Base-by-base conservation (phyloP, 495 filamentous ascomycete species). In the Xylaria grammica region DNA sequence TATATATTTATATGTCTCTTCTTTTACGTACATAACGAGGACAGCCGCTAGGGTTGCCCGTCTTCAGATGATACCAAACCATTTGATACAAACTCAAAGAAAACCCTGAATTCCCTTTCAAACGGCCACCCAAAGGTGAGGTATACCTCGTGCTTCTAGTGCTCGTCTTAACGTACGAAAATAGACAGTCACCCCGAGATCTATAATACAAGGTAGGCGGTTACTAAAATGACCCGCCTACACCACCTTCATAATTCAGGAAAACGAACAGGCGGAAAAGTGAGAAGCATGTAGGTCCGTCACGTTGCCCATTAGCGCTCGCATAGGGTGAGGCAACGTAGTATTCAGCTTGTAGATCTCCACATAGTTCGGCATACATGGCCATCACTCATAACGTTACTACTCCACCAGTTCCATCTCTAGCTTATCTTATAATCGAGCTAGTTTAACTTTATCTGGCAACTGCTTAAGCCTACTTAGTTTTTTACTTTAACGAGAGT, bases 1-100 rank as follows among this genome's bases (percentile, higher is more conserved):
- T 58, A 46, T 62, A 62, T 62, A 54, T 62, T 42, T 54, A 40
- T 22, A 13, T 24, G 2, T 36, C 13, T 54, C 10, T 54, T 45
- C 48, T 46, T 54, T 46, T 36, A 62, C 13, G 60, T 62, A 62
- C 26, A 62, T 62, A 62, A 19, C 17, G 3, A 29, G 7, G 60
- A n/a, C 26, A 19, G n/a, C 27, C 1, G 26, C 10, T 32, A 32
- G 27, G 29, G 4, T 9, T 34, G n/a, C 22, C n/a, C 45, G 22
- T 46, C 36, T 32, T 32, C 32, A 4, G 29, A 36, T 24, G 49
- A 62, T 54, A 46, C 38, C 50, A 34, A 44, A 30, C 38, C 20
- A 19, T 27, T 22, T n/a, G 8, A 40, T 38, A 42, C 22, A 44
- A 17, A 53, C 17, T 15, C 42, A 8, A 17, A 34, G n/a, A n/a